Conservation (phyloP, 2,329 filamentous ascomycete species). For the Paraphaeosphaeria minitans region DNA sequence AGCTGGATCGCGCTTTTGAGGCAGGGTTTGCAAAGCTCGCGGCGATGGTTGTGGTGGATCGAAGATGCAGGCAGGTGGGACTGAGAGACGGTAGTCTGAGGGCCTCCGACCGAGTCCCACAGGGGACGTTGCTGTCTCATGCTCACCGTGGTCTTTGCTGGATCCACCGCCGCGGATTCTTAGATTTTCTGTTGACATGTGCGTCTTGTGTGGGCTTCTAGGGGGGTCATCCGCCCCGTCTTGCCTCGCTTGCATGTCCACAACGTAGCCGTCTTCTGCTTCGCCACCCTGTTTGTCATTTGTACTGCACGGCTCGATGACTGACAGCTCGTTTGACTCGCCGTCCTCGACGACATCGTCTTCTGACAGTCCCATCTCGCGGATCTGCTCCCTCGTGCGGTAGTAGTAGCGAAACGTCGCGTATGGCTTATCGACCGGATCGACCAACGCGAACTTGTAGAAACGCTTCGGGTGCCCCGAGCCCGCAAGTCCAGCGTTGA, state of each 20-base stretch:
- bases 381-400: conserved; percentile 37
- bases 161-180: not conserved
- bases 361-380: conserved; percentile 28
- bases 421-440: conserved; percentile 55
- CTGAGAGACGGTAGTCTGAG: conserved; percentile 27
- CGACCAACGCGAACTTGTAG: conserved; percentile 57
- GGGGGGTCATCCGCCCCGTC: not conserved
- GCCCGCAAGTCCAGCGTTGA: conserved; percentile 46
- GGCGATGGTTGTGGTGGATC: conserved; percentile 17
- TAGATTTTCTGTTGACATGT: conserved; percentile 23
- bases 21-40: conserved; percentile 22
- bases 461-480: conserved; percentile 49
- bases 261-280: not conserved
- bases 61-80: conserved; percentile 31
- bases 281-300: not conserved
- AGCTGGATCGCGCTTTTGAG: conserved; percentile 21
- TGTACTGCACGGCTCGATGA: conserved; percentile 34
- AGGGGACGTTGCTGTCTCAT: conserved; percentile 9
- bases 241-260: not conserved
- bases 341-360: conserved; percentile 16
- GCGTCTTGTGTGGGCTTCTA: conserved; percentile 13
- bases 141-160: not conserved
- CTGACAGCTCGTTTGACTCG: conserved; percentile 27
- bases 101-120: conserved; percentile 11
- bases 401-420: conserved; percentile 52